These are phyloP conservation scores for Phytophthora sp. DNA, from an alignment of 352 stramenopile genomes.

Conservation along the genomic window DNA sequence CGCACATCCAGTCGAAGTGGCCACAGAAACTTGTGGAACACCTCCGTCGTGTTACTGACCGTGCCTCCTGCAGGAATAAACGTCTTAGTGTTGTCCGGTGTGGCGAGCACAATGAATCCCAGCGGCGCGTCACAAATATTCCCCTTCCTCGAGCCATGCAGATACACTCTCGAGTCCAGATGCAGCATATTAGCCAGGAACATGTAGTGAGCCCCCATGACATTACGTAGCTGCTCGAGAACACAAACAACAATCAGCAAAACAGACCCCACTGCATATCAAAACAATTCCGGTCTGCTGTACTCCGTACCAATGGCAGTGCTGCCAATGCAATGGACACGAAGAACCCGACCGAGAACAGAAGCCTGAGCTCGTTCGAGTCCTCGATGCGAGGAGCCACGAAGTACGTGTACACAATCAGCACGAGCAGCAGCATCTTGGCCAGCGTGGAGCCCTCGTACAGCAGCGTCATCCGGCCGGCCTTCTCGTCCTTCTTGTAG, in stretches of 20 bases:
- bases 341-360: constrained; percentile 78
- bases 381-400: constrained; percentile 58
- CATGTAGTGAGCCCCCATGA: constrained; percentile 80
- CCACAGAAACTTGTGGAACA: constrained; percentile 62
- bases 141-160: constrained; percentile 51
- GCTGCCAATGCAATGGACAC: constrained; percentile 60
- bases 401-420: constrained; percentile 83
- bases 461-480: constrained; percentile 63
- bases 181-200: constrained; percentile 79
- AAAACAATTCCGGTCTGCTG: not conserved
- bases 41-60: constrained; percentile 53
- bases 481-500: constrained; percentile 69
- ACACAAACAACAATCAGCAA: constrained; percentile 1
- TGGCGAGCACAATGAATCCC: constrained; percentile 71
- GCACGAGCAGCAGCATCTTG: constrained; percentile 71
- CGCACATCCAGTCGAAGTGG: constrained; percentile 58
- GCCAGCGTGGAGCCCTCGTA: constrained; percentile 71
- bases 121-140: constrained; percentile 63
- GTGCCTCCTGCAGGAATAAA: constrained; percentile 70
- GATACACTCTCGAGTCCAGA: constrained; percentile 50
- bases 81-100: constrained; percentile 59
- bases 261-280: too few relatives aligned
- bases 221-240: constrained; percentile 69
- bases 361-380: constrained; percentile 52
- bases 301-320: constrained; percentile 53